Evolutionary conservation across 768 basidiomycete species (phyloP), one percentile per base, ranked within the genome.

Genomic region (Mycena chlorophos): DNA sequence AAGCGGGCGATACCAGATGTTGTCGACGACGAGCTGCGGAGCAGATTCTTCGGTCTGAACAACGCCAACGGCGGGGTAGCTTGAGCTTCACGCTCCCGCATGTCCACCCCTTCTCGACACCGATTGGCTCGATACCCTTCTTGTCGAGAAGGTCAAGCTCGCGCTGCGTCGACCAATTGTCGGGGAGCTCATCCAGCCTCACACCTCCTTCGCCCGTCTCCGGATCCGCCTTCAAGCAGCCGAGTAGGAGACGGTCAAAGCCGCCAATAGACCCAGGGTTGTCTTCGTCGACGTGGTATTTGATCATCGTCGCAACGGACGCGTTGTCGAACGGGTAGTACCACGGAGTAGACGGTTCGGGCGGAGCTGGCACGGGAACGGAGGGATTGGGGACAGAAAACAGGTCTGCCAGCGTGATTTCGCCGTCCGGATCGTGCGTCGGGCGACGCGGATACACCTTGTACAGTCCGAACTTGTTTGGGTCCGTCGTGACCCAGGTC

Each of bases 371-470:
- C n/a, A n/a, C n/a, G n/a, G n/a, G n/a, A n/a, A n/a, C n/a, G n/a
- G n/a, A n/a, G 31, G 31, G 31, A 8, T 34, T 34, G 10, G 31
- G 31, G 10, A 8, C 31, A 8, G 8, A n/a, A 29, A 38, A 52
- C 19, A 52, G 51, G 13, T 52, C 51, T 3, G 40, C 51, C 2
- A 47, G 22, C 16, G 30, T 13, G 12, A 47, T 14, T 3, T 3
- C 3, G 14, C 34, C 26, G 17, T 54, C 52, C n/a, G 52, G 52
- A 47, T 54, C 52, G 19, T 23, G 52, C 1, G 52, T 37, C 4
- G 45, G 52, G 5, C 17, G 52, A 17, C 37, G 43, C 5, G 52
- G 52, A 20, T 45, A 54, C 10, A 54, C 52, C 22, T 54, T 54
- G 29, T 54, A 54, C 13, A 54, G 20, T 3, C 52, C 52, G 22